Percentiles rank a stretch among this genome's conserved stretches.
phyloP scores from a whole-genome alignment of 106 monocot genomes.

The Dendrobium catenatum region DNA sequence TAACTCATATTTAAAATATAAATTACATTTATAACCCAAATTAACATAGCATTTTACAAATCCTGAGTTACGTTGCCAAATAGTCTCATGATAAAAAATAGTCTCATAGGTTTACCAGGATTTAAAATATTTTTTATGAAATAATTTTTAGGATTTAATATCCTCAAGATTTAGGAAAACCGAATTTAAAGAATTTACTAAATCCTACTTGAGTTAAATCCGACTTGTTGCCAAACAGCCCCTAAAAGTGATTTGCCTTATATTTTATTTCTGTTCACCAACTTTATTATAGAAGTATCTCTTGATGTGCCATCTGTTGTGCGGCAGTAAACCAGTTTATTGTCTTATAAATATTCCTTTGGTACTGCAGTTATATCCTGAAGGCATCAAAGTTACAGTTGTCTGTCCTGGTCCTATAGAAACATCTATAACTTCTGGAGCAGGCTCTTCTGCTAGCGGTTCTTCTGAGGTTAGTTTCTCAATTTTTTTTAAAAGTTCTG shows the following conservation, averaged over 20 bases:
- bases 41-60: too few relatives aligned
- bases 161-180: too few relatives aligned
- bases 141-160: too few relatives aligned
- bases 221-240: too few relatives aligned
- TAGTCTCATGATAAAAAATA: too few relatives aligned
- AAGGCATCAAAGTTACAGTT: conserved; percentile 84
- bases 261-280: neutral
- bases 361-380: conserved; percentile 51
- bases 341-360: neutral
- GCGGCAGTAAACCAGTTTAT: neutral
- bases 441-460: conserved; percentile 22
- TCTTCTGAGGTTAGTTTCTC: conserved; percentile 48
- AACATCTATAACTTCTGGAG: conserved; percentile 43
- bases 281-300: neutral
- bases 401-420: conserved; percentile 87
- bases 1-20: too few relatives aligned
- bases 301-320: neutral
- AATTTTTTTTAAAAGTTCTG: neutral
- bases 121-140: too few relatives aligned
- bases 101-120: too few relatives aligned
- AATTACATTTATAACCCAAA: too few relatives aligned
- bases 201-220: too few relatives aligned
- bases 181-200: too few relatives aligned
- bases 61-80: too few relatives aligned
- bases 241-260: neutral